Percentiles rank a stretch among this genome's conserved stretches.
phyloP scores from a whole-genome alignment of 192 early-diverging fungal species.

The Coemansia sp. region DNA sequence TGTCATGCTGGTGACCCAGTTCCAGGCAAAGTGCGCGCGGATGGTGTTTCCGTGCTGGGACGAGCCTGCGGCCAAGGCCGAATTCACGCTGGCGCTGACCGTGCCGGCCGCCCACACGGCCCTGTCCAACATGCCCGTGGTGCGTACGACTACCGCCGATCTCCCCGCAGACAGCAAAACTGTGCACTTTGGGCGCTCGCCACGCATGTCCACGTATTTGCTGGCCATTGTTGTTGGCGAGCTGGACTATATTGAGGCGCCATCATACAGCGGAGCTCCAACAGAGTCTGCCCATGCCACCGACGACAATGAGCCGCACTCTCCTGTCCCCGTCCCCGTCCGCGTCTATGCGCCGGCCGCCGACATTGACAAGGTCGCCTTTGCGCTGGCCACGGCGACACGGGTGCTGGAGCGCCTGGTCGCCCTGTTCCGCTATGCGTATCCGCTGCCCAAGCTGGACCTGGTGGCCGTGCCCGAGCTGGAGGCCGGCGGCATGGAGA shows the following conservation, averaged over 20 bases:
- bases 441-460: conserved; percentile 70
- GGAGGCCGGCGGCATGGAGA: conserved; percentile 78
- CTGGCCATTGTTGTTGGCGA: conserved; percentile 71
- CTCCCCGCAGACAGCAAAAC: conserved; percentile 27
- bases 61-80: conserved; percentile 93
- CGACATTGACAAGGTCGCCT: conserved; percentile 57
- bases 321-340: conserved; percentile 9
- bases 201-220: conserved; percentile 79
- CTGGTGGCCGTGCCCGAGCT: conserved; percentile 77
- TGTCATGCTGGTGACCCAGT: conserved; percentile 80
- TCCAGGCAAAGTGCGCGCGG: conserved; percentile 87
- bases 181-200: conserved; percentile 66
- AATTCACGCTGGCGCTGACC: conserved; percentile 62
- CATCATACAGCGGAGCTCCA: not conserved
- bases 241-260: conserved; percentile 70
- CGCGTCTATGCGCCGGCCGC: conserved; percentile 67
- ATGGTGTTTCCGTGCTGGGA: conserved; percentile 91
- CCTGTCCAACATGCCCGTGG: conserved; percentile 70
- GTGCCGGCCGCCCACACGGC: conserved; percentile 55
- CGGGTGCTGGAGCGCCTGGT: conserved; percentile 63
- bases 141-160: conserved; percentile 1
- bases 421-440: conserved; percentile 61
- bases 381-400: conserved; percentile 64
- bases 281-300: too few relatives aligned
- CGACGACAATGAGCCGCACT: too few relatives aligned